phyloP scores from a whole-genome alignment of 257 asterid species.

The Solanum ossicruentum region DNA sequence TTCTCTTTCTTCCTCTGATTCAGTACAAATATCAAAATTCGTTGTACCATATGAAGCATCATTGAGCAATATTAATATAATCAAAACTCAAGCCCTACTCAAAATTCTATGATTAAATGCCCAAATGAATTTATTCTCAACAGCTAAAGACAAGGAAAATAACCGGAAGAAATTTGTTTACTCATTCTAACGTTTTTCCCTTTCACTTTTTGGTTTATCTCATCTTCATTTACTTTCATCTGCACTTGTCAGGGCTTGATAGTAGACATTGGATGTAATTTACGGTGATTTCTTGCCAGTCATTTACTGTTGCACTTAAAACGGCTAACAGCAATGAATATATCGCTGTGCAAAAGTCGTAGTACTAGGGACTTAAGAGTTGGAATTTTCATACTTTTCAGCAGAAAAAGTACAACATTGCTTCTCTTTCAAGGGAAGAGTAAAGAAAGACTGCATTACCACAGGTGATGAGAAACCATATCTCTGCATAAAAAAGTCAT shows the following conservation, averaged over 20 bases:
- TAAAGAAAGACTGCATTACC: conserved; percentile 33
- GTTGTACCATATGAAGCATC: background rate
- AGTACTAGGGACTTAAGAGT: background rate
- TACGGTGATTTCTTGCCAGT: background rate
- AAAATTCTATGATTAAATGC: background rate
- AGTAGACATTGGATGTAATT: background rate
- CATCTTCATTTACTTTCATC: background rate
- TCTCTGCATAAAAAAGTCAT: conserved; percentile 71
- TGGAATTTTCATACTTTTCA: background rate
- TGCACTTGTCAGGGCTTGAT: background rate
- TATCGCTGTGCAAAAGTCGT: background rate
- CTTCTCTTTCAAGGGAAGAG: background rate
- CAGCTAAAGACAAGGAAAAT: background rate
- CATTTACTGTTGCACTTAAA: background rate
- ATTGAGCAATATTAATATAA: background rate
- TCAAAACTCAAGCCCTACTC: background rate
- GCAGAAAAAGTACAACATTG: background rate
- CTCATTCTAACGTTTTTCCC: background rate
- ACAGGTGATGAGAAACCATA: conserved; percentile 95
- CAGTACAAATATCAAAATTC: background rate
- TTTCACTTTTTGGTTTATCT: background rate
- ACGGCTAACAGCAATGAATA: background rate
- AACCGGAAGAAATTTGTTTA: background rate
- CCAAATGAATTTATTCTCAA: background rate
- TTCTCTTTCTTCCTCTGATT: background rate